Evolutionary conservation across 176 grass and related monocot genomes (phyloP).

Genomic region (Musa itinerans): DNA sequence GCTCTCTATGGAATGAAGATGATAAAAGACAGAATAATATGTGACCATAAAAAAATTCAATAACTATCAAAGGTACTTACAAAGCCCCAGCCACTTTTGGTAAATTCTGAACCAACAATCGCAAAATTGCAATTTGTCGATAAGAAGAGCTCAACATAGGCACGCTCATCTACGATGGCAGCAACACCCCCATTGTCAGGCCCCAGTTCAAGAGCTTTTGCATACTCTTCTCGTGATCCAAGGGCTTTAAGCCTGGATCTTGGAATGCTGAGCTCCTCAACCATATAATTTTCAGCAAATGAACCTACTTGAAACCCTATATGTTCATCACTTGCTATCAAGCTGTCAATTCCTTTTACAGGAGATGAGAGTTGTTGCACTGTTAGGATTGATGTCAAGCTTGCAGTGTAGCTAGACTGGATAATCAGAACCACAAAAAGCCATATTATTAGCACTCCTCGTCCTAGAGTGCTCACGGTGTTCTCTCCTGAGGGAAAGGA

Average conservation of each 20-base stretch:
- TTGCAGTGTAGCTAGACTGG: slow-evolving; percentile 91
- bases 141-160: slow-evolving; percentile 74
- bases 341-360: slow-evolving; percentile 70
- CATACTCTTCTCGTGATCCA: slow-evolving; percentile 55
- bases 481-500: slow-evolving; percentile 55
- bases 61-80: slow-evolving; percentile 42
- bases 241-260: slow-evolving; percentile 52
- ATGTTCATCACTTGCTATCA: slow-evolving; percentile 46
- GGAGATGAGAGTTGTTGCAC: slow-evolving; percentile 80
- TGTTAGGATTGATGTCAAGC: slow-evolving; percentile 96
- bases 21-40: too few species aligned
- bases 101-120: slow-evolving; percentile 87
- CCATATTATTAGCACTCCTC: slow-evolving; percentile 86
- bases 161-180: slow-evolving; percentile 77
- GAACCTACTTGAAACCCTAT: slow-evolving; percentile 91
- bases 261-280: slow-evolving; percentile 66
- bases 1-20: too few species aligned
- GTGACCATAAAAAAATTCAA: background rate
- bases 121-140: slow-evolving; percentile 54
- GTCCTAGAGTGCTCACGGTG: slow-evolving; percentile 68
- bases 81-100: slow-evolving; percentile 85
- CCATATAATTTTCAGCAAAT: slow-evolving; percentile 85
- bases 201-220: slow-evolving; percentile 49
- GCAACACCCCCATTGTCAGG: slow-evolving; percentile 68
- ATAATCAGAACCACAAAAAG: slow-evolving; percentile 95